phyloP scores from a whole-genome alignment of 1,139 yeast species.

The Blastobotrys proliferans region DNA sequence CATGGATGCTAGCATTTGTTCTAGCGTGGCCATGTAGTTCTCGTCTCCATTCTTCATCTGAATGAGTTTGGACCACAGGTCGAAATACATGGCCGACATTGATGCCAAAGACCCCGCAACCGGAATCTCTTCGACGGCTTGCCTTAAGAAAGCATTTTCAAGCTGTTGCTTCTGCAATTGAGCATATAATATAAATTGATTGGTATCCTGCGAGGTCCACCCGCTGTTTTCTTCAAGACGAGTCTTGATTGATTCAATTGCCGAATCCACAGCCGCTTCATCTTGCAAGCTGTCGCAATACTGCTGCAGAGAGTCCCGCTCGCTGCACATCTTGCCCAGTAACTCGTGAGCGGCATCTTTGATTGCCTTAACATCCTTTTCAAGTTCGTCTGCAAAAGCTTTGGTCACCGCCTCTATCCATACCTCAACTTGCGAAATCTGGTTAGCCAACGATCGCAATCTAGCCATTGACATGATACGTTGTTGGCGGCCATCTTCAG shows the following conservation, averaged over 20 bases:
- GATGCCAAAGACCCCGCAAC: constrained; percentile 15
- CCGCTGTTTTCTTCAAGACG: constrained; percentile 26
- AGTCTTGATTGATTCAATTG: constrained; percentile 19
- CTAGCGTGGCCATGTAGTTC: constrained; percentile 3
- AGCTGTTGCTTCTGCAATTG: constrained; percentile 17
- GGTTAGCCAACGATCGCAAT: constrained; percentile 19
- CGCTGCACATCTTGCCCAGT: constrained; percentile 14
- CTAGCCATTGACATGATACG: constrained; percentile 20
- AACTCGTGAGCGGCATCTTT: constrained; percentile 2
- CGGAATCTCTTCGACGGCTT: constrained; percentile 13
- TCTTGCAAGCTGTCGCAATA: constrained; percentile 14
- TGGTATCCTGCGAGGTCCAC: constrained; percentile 23
- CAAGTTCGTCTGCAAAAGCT: constrained; percentile 3
- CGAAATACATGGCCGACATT: constrained; percentile 12
- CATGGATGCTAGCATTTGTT: constrained; percentile 3
- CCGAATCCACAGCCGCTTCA: constrained; percentile 18
- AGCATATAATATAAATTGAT: constrained; percentile 21
- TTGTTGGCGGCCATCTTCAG: constrained; percentile 19
- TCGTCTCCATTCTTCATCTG: constrained; percentile 5
- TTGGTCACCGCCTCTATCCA: constrained; percentile 14
- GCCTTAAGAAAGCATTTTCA: constrained; percentile 17
- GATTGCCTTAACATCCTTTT: neutral
- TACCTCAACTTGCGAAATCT: constrained; percentile 21
- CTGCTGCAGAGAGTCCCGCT: constrained; percentile 18
- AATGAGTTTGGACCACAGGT: constrained; percentile 2